A percentile compares a stretch with the other conserved stretches of the same genome.
Evolutionary conservation across 352 stramenopile species (phyloP).

Genomic region (Globisporangium polare): DNA sequence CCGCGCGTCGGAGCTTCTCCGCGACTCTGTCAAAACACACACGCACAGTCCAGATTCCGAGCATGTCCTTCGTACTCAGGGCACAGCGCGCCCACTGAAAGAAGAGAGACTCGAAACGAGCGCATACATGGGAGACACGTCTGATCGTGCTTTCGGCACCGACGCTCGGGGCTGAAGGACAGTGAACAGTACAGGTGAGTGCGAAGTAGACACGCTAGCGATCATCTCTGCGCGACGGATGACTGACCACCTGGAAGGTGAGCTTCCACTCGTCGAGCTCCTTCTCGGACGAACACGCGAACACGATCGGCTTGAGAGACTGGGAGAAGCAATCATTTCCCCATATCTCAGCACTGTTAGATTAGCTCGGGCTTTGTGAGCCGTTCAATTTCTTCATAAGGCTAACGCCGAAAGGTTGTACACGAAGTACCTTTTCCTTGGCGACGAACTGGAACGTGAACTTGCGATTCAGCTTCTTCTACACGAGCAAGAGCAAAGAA

Average conservation of each 20-base stretch:
- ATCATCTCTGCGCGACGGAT: background rate
- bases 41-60: no score
- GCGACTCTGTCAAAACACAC: constrained; percentile 20
- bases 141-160: background rate
- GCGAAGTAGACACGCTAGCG: background rate
- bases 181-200: background rate
- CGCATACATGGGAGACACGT: background rate
- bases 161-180: background rate
- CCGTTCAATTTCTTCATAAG: constrained; percentile 1
- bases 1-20: constrained; percentile 52
- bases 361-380: background rate
- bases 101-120: no score
- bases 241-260: constrained; percentile 31
- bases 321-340: constrained; percentile 8
- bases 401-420: no score
- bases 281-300: constrained; percentile 53
- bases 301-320: constrained; percentile 44
- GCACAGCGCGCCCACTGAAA: no score
- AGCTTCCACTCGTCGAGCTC: constrained; percentile 60
- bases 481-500: background rate
- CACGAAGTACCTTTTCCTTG: constrained; percentile 46
- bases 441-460: constrained; percentile 58
- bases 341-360: background rate
- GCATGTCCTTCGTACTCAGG: no score
- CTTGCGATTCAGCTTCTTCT: constrained; percentile 64